Evolutionary conservation across 2,329 filamentous ascomycete genomes (phyloP), one percentile per base, ranked within the genome.

Genomic region (Ascochyta fabae): DNA sequence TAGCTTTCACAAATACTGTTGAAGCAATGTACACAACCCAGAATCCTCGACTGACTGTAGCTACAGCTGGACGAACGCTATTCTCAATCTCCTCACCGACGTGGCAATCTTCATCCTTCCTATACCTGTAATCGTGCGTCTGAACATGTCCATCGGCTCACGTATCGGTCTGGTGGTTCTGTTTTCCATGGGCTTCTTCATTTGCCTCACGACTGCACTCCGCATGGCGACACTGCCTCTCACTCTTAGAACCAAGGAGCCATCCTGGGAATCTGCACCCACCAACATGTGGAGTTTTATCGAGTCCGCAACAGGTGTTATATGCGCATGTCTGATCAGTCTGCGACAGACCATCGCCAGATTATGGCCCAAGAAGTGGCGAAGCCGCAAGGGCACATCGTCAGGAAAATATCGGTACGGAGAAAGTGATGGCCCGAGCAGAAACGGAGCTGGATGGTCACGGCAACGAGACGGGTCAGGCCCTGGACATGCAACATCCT

Each of bases 231-330:
- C 66, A 3, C 50, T 71, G 3, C 62, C 64, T 2, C 48, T 58
- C 15, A 61, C 54, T 6, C 59, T 68, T 7, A 51, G 39, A 26
- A 53, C 60, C 43, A 62, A 52, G 23, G 62, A 68, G 13, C 61
- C 60, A 3, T 60, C 62, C 0, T 69, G 62, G 60, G 65, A 68
- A 34, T 68, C 66, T 9, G 62, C 62, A 6, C 65, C 66, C 2
- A 60, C 67, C 1, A 69, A 69, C 43, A 58, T 71, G 2, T 71
- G 68, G 68, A 68, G 65, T 8, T 69, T 62, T 33, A 66, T 71
- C 39, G 68, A 71, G 42, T 60, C 66, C 19, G 66, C 66, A 6
- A 59, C 59, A 10, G 68, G 68, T 4, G 62, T 71, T 2, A 66
- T 71, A 6, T 69, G 66, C 48, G 66, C 66, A 2, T 71, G 68